A percentile compares a stretch with the other conserved stretches of the same genome.
These are phyloP conservation scores for Silene conica DNA, from an alignment of 148 eudicot species.

Conservation along the genomic window DNA sequence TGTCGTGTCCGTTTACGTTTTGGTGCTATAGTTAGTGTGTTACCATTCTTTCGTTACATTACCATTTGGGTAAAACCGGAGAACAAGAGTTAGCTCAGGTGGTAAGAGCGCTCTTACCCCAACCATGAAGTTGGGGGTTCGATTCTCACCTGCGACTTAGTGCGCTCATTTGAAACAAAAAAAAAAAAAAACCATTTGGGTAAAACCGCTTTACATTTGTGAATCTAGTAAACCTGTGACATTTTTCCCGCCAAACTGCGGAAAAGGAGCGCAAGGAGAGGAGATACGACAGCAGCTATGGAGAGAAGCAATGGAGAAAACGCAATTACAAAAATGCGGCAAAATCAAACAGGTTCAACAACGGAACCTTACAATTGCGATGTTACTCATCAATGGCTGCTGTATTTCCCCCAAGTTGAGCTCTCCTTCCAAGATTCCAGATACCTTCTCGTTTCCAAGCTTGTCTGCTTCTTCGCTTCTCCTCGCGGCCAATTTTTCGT, in stretches of 20 bases:
- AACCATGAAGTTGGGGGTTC: no score
- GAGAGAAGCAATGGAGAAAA: constrained; percentile 23
- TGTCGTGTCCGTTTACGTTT: no score
- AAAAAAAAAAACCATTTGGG: no score
- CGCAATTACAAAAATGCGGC: constrained; percentile 25
- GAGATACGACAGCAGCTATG: constrained; percentile 18
- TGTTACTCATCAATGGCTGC: constrained; percentile 38
- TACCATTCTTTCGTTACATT: no score
- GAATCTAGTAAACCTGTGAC: no score
- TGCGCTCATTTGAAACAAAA: no score
- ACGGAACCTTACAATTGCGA: constrained; percentile 19
- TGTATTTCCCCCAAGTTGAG: constrained; percentile 59
- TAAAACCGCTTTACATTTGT: no score
- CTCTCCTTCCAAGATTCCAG: constrained; percentile 37
- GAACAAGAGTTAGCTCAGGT: no score
- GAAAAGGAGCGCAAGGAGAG: neutral
- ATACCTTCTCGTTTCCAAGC: constrained; percentile 46
- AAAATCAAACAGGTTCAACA: constrained; percentile 10
- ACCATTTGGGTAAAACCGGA: no score
- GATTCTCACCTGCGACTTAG: no score
- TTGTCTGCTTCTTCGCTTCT: constrained; percentile 60
- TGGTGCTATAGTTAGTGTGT: no score
- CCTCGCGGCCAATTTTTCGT: constrained; percentile 44
- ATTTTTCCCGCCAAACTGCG: neutral
- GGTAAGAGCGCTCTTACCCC: no score